Base-by-base conservation (phyloP, 345 rosid genomes). In the Cardamine occulta region DNA sequence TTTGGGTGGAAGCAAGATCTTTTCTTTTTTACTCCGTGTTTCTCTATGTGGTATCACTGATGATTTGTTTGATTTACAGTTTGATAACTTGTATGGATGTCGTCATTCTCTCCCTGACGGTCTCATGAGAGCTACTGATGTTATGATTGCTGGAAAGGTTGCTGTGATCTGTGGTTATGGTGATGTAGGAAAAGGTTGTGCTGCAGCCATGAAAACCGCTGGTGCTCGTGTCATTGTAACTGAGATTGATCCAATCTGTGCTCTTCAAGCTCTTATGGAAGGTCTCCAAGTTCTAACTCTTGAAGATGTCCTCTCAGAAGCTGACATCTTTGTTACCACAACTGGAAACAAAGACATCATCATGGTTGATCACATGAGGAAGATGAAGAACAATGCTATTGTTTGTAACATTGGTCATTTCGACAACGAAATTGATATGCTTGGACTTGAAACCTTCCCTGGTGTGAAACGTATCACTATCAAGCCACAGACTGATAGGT, bases 351-450 rank as follows among this genome's bases (percentile, higher is more conserved):
- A 87, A 83, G 91, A 89, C 74, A 86, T 89, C 51, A 78, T 89
- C 79, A 89, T 86, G 89, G 91, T 85, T 31, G 71, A 80, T 39
- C 86, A 87, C 78, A 85, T 87, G 89, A 84, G 69, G 80, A 82
- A 80, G 82, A 88, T 88, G 92, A 86, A 89, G 85, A 86, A 89
- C 86, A 86, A 87, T 58, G 89, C 87, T 62, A 86, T 89, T 19
- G 87, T 89, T 7, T 86, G 91, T 70, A 89, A 89, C 91, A 87
- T 89, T 52, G 91, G 90, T 47, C 94, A 87, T 72, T 88, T 88
- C 0, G 93, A 88, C 63, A 87, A 87, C 8, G 93, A 88, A 74
- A 87, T 88, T 24, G 91, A 88, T 28, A 85, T 87, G 88, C 85
- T 47, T 6, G 88, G 88, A 5, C 88, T 88, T 3, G 93, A 88